These are phyloP conservation scores for Raphidocelis subcapitata DNA, from an alignment of 139 green algal genomes.

Conservation along the genomic window DNA sequence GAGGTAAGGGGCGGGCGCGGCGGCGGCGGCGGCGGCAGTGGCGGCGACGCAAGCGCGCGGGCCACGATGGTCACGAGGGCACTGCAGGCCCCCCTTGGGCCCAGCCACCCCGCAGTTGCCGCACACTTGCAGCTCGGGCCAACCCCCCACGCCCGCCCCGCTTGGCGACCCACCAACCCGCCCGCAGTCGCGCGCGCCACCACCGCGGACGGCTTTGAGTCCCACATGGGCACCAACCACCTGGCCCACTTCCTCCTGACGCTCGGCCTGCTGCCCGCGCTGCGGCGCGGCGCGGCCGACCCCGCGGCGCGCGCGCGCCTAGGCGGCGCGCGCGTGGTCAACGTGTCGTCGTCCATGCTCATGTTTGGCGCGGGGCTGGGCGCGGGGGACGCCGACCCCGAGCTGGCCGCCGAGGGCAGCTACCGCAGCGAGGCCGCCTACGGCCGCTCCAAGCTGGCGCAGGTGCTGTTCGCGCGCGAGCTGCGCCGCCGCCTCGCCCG, in stretches of 20 bases:
- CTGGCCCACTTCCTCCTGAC: slow-evolving; percentile 81
- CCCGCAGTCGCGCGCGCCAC: slow-evolving; percentile 42
- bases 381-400: slow-evolving; percentile 22
- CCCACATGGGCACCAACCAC: slow-evolving; percentile 84
- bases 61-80: too few species aligned
- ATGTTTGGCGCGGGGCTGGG: slow-evolving; percentile 26
- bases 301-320: not conserved
- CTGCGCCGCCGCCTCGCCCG: slow-evolving; percentile 41
- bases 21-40: too few species aligned
- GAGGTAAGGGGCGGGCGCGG: slow-evolving; percentile 43
- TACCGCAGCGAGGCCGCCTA: slow-evolving; percentile 57
- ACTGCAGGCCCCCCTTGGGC: too few species aligned
- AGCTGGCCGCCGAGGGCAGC: not conserved
- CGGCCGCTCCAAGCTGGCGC: slow-evolving; percentile 75
- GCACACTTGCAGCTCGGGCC: too few species aligned
- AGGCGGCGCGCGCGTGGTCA: slow-evolving; percentile 52
- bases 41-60: too few species aligned
- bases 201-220: slow-evolving; percentile 73
- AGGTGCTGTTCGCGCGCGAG: slow-evolving; percentile 60
- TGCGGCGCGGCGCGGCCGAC: slow-evolving; percentile 30
- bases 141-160: not conserved
- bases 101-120: too few species aligned
- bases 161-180: not conserved
- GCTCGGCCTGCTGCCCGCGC: slow-evolving; percentile 64
- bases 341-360: slow-evolving; percentile 60